These are phyloP conservation scores for Aphanomyces cochlioides DNA, from an alignment of 352 stramenopile genomes.

Conservation along the genomic window DNA sequence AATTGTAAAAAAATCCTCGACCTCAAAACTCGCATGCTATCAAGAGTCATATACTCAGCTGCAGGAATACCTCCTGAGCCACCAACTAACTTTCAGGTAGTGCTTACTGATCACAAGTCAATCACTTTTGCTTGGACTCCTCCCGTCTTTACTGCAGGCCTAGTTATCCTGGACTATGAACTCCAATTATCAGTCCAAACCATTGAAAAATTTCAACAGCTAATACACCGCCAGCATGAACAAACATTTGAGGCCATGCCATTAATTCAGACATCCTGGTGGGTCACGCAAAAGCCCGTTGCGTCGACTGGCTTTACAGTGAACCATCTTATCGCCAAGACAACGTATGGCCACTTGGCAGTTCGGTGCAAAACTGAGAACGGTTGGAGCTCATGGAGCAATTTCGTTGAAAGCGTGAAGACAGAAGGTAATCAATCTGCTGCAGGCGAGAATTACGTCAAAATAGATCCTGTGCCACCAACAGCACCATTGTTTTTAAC, in stretches of 20 bases:
- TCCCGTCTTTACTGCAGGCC: slow-evolving; percentile 30
- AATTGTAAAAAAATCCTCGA: neutral
- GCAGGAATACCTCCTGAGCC: slow-evolving; percentile 9
- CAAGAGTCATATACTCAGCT: neutral
- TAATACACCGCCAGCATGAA: slow-evolving; percentile 14
- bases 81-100: slow-evolving; percentile 18
- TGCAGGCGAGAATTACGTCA: neutral
- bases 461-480: slow-evolving; percentile 33
- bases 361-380: slow-evolving; percentile 31
- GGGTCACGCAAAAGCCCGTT: slow-evolving; percentile 7
- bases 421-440: slow-evolving; percentile 5
- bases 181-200: slow-evolving; percentile 15
- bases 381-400: slow-evolving; percentile 22
- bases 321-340: slow-evolving; percentile 14
- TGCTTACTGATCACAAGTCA: slow-evolving; percentile 17
- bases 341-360: slow-evolving; percentile 23
- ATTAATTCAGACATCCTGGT: slow-evolving; percentile 23
- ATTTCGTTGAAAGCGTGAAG: slow-evolving; percentile 7
- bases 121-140: slow-evolving; percentile 31
- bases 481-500: slow-evolving; percentile 48
- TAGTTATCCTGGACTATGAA: slow-evolving; percentile 28
- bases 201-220: slow-evolving; percentile 11
- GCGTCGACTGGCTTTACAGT: slow-evolving; percentile 5
- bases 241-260: slow-evolving; percentile 11
- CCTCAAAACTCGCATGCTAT: neutral